These are phyloP conservation scores for Aphanomyces cochlioides DNA, from an alignment of 352 stramenopile genomes.

Conservation along the genomic window DNA sequence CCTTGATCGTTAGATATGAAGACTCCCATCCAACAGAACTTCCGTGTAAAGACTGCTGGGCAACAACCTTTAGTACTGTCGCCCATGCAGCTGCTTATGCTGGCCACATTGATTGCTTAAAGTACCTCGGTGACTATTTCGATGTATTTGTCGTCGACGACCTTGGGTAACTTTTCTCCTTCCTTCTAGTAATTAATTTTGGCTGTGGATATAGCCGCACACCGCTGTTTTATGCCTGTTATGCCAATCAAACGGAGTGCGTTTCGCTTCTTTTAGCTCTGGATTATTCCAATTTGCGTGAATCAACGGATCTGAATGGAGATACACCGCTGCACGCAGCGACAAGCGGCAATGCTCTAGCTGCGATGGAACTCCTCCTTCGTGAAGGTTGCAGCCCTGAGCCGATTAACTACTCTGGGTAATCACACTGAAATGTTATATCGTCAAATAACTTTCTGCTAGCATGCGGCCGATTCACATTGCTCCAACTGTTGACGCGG, in stretches of 20 bases:
- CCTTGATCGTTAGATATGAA: constrained; percentile 16
- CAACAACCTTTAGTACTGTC: constrained; percentile 47
- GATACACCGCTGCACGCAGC: constrained; percentile 63
- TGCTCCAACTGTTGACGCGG: constrained; percentile 37
- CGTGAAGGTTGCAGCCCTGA: constrained; percentile 41
- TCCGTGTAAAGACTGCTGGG: constrained; percentile 55
- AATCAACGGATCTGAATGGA: constrained; percentile 43
- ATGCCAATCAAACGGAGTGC: constrained; percentile 46
- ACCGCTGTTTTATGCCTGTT: constrained; percentile 71
- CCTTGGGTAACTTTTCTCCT: constrained; percentile 32
- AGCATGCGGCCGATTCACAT: constrained; percentile 39
- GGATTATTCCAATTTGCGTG: constrained; percentile 10
- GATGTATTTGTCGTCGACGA: constrained; percentile 37
- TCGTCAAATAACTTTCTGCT: background rate
- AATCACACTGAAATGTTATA: constrained; percentile 35
- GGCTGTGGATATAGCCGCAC: constrained; percentile 50
- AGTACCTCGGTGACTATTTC: constrained; percentile 27
- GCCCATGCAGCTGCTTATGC: constrained; percentile 54
- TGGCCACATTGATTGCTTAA: constrained; percentile 49
- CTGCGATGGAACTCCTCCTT: constrained; percentile 41
- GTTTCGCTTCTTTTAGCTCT: constrained; percentile 44
- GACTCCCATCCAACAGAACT: constrained; percentile 11
- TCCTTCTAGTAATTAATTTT: background rate
- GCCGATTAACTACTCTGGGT: constrained; percentile 43
- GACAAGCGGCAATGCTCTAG: constrained; percentile 38